Conservation (phyloP, 257 asterid species). For the Scutellaria minor region DNA sequence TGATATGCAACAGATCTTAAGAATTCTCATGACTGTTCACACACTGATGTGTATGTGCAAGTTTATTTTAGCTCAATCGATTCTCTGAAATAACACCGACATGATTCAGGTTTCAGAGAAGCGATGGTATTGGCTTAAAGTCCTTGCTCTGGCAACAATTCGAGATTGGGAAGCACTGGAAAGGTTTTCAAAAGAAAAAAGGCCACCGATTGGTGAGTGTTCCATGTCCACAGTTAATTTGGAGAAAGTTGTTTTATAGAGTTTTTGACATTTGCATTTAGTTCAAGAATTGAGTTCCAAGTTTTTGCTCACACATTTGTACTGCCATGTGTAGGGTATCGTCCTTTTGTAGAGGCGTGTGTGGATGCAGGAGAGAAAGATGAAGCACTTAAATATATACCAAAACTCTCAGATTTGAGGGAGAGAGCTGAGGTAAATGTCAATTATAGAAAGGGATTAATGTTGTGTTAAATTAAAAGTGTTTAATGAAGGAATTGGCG, state of each 20-base stretch:
- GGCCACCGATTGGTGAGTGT: constrained; percentile 83
- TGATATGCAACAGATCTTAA: background rate
- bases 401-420: constrained; percentile 80
- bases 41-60: background rate
- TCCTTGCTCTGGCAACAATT: constrained; percentile 88
- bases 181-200: constrained; percentile 85
- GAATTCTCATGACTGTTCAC: constrained; percentile 20
- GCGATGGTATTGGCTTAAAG: constrained; percentile 99
- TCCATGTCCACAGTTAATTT: constrained; percentile 12
- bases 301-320: background rate
- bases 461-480: too few species aligned
- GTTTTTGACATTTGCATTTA: background rate
- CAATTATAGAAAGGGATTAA: background rate
- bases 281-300: constrained; percentile 14
- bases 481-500: background rate
- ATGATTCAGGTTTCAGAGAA: constrained; percentile 88
- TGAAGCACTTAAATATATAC: constrained; percentile 90
- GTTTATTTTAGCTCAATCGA: background rate
- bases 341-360: constrained; percentile 98
- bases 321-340: constrained; percentile 64
- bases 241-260: background rate
- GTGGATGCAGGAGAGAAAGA: constrained; percentile 82
- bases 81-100: constrained; percentile 25
- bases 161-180: constrained; percentile 95
- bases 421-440: constrained; percentile 87